Evolutionary conservation across 106 monocot genomes (phyloP).

Genomic region (Amphibolis antarctica): DNA sequence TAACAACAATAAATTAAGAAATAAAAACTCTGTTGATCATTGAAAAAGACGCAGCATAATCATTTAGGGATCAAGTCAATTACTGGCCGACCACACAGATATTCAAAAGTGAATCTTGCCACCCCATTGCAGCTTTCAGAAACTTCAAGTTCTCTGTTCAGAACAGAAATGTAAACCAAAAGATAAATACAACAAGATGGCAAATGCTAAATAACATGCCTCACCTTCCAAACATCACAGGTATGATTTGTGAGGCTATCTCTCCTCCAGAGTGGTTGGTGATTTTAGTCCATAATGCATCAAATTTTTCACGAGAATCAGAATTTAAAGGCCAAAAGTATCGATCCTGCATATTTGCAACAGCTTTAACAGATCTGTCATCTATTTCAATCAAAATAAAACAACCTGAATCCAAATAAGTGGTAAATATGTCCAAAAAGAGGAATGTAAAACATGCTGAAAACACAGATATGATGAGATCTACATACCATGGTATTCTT

Average conservation of each 20-base stretch:
- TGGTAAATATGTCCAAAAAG: background rate
- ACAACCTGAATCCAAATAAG: background rate
- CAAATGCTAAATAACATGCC: background rate
- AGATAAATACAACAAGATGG: background rate
- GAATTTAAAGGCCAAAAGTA: slow-evolving; percentile 62
- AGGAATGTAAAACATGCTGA: background rate
- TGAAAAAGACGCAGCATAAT: background rate
- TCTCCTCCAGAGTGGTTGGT: slow-evolving; percentile 32
- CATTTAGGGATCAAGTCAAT: slow-evolving; percentile 5
- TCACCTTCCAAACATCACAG: slow-evolving; percentile 97
- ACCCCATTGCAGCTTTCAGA: slow-evolving; percentile 76
- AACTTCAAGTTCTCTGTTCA: slow-evolving; percentile 58
- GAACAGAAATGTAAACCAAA: background rate
- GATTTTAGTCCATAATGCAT: slow-evolving; percentile 39
- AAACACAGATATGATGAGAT: background rate
- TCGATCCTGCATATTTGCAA: slow-evolving; percentile 29
- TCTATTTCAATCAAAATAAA: background rate
- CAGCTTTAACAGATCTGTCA: too few species aligned
- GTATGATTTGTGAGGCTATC: slow-evolving; percentile 34
- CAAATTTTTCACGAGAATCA: slow-evolving; percentile 24
- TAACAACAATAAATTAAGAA: too few species aligned
- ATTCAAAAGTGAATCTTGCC: slow-evolving; percentile 77
- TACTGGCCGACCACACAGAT: slow-evolving; percentile 92
- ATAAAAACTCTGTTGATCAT: too few species aligned
- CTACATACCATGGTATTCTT: too few species aligned